Percentiles rank a stretch among this genome's conserved stretches.
Evolutionary conservation across 805 yeast species (phyloP).

Genomic region (Candida pini): DNA sequence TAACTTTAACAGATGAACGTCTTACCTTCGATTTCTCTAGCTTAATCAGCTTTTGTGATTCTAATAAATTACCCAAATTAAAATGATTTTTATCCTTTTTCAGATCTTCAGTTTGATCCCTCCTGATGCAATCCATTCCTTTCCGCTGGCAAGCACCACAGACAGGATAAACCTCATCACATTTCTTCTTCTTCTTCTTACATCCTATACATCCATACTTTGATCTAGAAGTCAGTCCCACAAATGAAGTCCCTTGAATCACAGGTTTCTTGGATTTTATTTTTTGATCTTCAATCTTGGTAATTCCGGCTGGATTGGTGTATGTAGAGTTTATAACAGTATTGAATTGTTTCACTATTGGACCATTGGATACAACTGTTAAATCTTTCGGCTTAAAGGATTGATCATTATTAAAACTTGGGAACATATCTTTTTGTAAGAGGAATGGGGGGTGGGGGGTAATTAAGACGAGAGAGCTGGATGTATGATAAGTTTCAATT

Average conservation of each 20-base stretch:
- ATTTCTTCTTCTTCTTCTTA: constrained; percentile 41
- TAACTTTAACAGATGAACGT: not conserved
- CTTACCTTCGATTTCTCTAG: constrained; percentile 4
- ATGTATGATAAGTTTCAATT: too few species aligned
- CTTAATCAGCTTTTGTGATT: constrained; percentile 14
- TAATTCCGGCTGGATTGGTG: too few species aligned
- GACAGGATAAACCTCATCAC: constrained; percentile 42
- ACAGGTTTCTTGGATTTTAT: constrained; percentile 11
- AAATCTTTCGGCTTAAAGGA: too few species aligned
- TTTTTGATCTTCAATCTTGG: too few species aligned
- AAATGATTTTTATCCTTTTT: constrained; percentile 8
- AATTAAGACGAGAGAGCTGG: too few species aligned
- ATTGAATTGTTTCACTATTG: too few species aligned
- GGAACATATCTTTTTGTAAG: too few species aligned
- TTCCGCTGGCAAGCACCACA: constrained; percentile 38
- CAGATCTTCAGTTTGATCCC: constrained; percentile 7
- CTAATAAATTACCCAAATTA: constrained; percentile 11
- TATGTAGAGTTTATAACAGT: too few species aligned
- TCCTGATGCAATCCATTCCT: constrained; percentile 26
- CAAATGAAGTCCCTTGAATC: constrained; percentile 23
- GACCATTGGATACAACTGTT: too few species aligned
- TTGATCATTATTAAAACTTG: too few species aligned
- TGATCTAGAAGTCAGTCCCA: constrained; percentile 30
- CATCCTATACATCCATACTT: constrained; percentile 36
- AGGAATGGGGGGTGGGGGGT: too few species aligned